These are phyloP conservation scores for Globisporangium viniferum DNA, from an alignment of 352 stramenopile species.

Conservation along the genomic window DNA sequence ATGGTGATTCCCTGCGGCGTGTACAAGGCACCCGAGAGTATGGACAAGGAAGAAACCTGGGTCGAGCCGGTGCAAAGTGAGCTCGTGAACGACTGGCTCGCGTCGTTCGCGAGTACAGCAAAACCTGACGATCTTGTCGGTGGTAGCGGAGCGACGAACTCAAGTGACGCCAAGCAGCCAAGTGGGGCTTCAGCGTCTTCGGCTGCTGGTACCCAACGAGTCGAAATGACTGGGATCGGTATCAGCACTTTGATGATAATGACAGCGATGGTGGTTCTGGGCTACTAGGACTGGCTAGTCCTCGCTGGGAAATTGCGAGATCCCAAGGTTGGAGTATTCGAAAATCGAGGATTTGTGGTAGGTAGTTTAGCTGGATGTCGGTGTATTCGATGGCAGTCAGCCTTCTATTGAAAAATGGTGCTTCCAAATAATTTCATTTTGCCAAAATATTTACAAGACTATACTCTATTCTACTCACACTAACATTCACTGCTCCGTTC, in stretches of 20 bases:
- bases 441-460: neutral
- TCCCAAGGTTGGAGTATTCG: neutral
- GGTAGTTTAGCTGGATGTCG: neutral
- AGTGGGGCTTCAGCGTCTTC: neutral
- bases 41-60: neutral
- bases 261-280: neutral
- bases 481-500: neutral
- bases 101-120: neutral
- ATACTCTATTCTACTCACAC: neutral
- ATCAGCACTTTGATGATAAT: neutral
- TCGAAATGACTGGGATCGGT: neutral
- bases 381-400: neutral
- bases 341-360: neutral
- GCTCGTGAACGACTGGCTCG: constrained; percentile 39
- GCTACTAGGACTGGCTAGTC: neutral
- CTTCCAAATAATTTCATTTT: neutral
- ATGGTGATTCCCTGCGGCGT: neutral
- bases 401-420: neutral
- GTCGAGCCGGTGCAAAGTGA: neutral
- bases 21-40: neutral
- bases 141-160: neutral
- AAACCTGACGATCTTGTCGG: neutral
- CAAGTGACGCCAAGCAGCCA: neutral
- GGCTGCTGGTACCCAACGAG: neutral
- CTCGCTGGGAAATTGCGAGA: neutral